phyloP scores from a whole-genome alignment of 1,284 basidiomycete genomes.

The Volvariella surrecta region DNA sequence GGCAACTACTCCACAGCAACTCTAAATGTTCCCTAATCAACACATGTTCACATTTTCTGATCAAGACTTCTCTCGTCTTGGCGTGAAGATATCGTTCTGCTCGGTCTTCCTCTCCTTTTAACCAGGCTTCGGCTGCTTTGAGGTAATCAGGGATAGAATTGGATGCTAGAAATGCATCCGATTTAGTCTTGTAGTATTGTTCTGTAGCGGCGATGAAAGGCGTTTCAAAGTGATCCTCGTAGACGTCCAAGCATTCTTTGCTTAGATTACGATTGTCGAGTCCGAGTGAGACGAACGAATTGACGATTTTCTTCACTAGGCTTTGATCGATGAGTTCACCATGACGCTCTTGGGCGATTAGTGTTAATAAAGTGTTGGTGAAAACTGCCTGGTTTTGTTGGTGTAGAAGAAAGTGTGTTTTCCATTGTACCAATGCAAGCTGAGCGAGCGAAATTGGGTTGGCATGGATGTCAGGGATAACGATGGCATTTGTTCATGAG shows the following conservation, averaged over 20 bases:
- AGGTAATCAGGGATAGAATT: slow-evolving; percentile 96
- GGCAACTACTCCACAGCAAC: slow-evolving; percentile 94
- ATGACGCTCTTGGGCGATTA: slow-evolving; percentile 91
- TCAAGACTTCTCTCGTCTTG: slow-evolving; percentile 79
- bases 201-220: slow-evolving; percentile 89
- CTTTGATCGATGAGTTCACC: slow-evolving; percentile 92
- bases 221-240: slow-evolving; percentile 85
- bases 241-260: slow-evolving; percentile 91
- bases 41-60: slow-evolving; percentile 88
- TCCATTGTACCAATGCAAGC: slow-evolving; percentile 97
- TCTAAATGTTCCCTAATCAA: slow-evolving; percentile 86
- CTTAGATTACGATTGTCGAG: slow-evolving; percentile 88
- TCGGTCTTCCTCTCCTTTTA: slow-evolving; percentile 92
- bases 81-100: slow-evolving; percentile 93
- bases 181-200: slow-evolving; percentile 89
- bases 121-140: slow-evolving; percentile 89
- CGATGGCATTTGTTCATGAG: no score
- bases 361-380: slow-evolving; percentile 77
- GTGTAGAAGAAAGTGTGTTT: slow-evolving; percentile 81
- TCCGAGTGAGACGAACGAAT: slow-evolving; percentile 94
- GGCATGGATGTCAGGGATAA: no score
- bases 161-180: slow-evolving; percentile 81
- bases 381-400: slow-evolving; percentile 77
- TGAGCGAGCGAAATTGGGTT: slow-evolving; percentile 25
- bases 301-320: slow-evolving; percentile 93